These are phyloP conservation scores for Theileria annulata DNA, from an alignment of 169 alveolate genomes.

Conservation along the genomic window DNA sequence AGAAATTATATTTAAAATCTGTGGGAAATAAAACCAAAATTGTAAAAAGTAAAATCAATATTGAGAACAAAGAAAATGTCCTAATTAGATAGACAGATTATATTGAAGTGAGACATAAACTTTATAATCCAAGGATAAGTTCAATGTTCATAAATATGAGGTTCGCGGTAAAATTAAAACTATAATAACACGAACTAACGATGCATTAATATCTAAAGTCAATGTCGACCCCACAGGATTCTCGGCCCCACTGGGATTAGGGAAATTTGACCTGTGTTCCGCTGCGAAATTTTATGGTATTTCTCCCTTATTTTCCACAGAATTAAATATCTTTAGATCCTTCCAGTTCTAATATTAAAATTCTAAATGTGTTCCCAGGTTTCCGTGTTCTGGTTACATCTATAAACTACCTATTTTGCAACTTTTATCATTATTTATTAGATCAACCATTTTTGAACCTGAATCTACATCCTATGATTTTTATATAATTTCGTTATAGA, in stretches of 20 bases:
- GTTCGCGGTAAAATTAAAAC: not conserved
- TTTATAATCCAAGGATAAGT: not conserved
- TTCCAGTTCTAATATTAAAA: not conserved
- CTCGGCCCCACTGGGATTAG: not conserved
- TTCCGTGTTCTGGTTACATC: not conserved
- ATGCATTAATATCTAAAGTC: not conserved
- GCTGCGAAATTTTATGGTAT: not conserved
- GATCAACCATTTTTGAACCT: not conserved
- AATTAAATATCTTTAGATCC: not conserved
- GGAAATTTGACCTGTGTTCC: not conserved
- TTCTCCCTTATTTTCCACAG: not conserved
- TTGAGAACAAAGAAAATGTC: not conserved
- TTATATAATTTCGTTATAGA: not conserved
- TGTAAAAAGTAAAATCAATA: not conserved
- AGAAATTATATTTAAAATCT: not conserved
- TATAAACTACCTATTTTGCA: not conserved
- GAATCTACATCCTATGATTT: not conserved
- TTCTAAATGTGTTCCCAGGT: not conserved
- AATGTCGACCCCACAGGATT: slow-evolving; percentile 10
- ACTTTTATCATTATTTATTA: not conserved
- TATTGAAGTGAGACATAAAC: not conserved
- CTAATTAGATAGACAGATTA: slow-evolving; percentile 1
- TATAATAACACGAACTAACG: not conserved
- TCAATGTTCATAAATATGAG: not conserved
- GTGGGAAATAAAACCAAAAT: not conserved